Base-by-base conservation (phyloP, 164 flowering plant genomes). In the Chimonanthus praecox region DNA sequence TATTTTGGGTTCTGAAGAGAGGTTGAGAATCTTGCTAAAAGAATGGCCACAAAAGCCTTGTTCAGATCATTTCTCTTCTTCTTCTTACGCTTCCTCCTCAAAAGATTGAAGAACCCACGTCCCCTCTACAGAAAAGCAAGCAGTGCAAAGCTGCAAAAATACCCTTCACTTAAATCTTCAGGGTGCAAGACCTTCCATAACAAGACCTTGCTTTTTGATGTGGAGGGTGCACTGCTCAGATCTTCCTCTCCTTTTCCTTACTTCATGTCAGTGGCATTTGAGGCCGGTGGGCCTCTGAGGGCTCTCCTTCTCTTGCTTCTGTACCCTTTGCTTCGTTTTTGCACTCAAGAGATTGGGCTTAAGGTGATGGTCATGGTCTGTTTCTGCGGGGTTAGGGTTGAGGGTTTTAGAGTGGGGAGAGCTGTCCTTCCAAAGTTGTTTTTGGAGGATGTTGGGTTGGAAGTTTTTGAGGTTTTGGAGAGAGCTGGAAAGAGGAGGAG, bases 381-480 rank as follows among this genome's bases (percentile, higher is more conserved):
- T 54, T 87, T 88, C 74, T 72, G 78, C 47, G 92, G 94, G 75
- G 54, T 91, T 0, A 87, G 82, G 45, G 75, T 76, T 49, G 79
- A 80, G 2, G 69, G 73, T 15, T 84, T 86, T 67, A 49, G 13
- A 18, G 71, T 82, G 21, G 88, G 91, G 44, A 85, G 74, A 16
- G 69, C 89, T 48, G 90, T 89, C 15, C 58, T 90, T 76, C 90
- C 92, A 5, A 89, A 87, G 84, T 88, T 83, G 48, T 86, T 87
- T 68, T 64, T 89, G 13, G 88, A 87, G 71, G 87, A 89, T 74
- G 82, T 87, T 54, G 85, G 85, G 16, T 6, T 49, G 18, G 87
- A 86, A 68, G 83, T 83, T 3, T 88, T 78, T 71, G 85, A 87
- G 72, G 70, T 76, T 64, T 70, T 89, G 74, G 78, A 46, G 78